Base-by-base conservation (phyloP, 441 rosid genomes). In the Biscutella laevigata region DNA sequence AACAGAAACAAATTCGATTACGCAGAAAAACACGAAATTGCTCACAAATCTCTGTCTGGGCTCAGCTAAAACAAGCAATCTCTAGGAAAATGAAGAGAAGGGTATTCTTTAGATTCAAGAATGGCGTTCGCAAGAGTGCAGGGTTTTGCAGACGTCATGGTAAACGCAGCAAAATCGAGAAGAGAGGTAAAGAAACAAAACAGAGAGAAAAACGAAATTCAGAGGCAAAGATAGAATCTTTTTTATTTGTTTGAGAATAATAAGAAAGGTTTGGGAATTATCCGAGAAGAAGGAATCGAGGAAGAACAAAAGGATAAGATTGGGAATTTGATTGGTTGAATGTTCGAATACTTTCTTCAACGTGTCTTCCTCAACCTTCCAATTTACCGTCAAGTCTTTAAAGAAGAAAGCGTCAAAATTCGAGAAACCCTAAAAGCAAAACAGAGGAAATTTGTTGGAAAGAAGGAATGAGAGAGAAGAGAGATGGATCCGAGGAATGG, bases 141-240 rank as follows among this genome's bases (percentile, higher is more conserved):
- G 59, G 67, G 69, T 49, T 57, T 39, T 13, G 50, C 43, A 70
- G 25, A 59, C 41, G 29, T 21, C 74, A 69, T 66, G 50, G 11
- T 37, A 47, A 57, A 38, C 41, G 44, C 50, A 16, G 45, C 30
- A 26, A 44, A 56, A 55, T 20, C 28, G 8, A 16, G 7, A 1
- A n/a, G 7, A 6, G 12, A 37, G 15, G 30, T 5, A 22, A 14
- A 2, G 7, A 29, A 2, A 28, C 26, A 5, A 41, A 46, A 26
- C 7, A 44, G 37, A 20, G 12, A 22, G 38, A 53, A 51, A 22
- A 26, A 66, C 15, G 57, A 13, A 15, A 30, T 49, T 45, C 30
- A 41, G 11, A 44, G 9, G 32, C 55, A 46, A 34, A 67, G 53
- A 35, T 37, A 54, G 56, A 58, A 57, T 59, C 71, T 65, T 64